Conservation (phyloP, 345 rosid species). For the Punica granatum region DNA sequence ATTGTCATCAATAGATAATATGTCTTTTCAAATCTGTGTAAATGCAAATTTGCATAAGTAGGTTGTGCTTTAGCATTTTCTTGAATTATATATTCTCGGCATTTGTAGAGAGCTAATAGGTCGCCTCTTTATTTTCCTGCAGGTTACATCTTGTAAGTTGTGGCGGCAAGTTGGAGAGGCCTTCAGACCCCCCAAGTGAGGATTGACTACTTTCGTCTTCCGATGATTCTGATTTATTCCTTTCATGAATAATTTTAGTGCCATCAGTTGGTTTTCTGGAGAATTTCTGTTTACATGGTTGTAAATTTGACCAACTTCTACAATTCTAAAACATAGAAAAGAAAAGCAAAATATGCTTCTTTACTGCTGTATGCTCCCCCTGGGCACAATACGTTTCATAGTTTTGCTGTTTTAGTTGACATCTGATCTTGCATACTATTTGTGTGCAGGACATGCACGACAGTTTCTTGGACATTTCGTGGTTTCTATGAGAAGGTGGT, state of each 20-base stretch:
- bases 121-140: conserved; percentile 1
- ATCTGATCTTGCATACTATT: background rate
- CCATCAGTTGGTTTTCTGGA: background rate
- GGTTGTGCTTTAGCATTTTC: background rate
- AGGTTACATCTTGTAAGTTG: conserved; percentile 68
- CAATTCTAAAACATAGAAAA: background rate
- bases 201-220: conserved; percentile 4
- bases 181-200: conserved; percentile 79
- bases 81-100: background rate
- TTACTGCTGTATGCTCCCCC: background rate
- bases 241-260: background rate
- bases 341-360: no score
- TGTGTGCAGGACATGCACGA: conserved; percentile 60
- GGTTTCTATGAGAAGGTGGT: conserved; percentile 73
- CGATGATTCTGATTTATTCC: background rate
- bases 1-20: no score
- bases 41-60: background rate
- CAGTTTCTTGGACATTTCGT: conserved; percentile 74
- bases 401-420: background rate
- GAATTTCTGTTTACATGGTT: background rate
- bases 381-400: background rate
- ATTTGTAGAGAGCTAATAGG: background rate
- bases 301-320: background rate
- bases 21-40: no score
- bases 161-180: conserved; percentile 87